Percentiles rank a stretch among this genome's conserved stretches.
These are phyloP conservation scores for Trichoderma sp. DNA, from an alignment of 2,329 filamentous ascomycete species.

Conservation along the genomic window DNA sequence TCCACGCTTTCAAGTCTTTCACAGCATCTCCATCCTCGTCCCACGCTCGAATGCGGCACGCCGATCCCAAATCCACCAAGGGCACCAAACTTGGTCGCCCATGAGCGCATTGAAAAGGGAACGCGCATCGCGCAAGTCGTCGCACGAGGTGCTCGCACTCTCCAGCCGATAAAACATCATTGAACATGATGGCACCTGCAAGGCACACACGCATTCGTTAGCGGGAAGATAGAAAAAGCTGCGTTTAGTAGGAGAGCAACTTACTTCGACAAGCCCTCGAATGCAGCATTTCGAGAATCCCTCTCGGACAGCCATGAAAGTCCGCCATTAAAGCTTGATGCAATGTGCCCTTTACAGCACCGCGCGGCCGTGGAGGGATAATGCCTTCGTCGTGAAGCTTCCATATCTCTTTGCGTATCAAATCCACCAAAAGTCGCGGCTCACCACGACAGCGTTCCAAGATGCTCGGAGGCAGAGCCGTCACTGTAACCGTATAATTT, in stretches of 20 bases:
- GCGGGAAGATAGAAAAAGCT: not conserved
- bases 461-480: conserved; percentile 70
- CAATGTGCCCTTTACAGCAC: not conserved
- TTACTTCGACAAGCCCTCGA: conserved; percentile 74
- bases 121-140: conserved; percentile 63
- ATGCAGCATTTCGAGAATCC: conserved; percentile 76
- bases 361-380: conserved; percentile 4
- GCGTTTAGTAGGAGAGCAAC: conserved; percentile 29
- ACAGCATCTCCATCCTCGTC: conserved; percentile 28
- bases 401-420: conserved; percentile 79
- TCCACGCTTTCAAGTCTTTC: conserved; percentile 31
- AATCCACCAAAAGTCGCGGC: conserved; percentile 70
- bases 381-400: conserved; percentile 55
- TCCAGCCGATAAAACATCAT: conserved; percentile 63
- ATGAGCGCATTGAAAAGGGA: conserved; percentile 85
- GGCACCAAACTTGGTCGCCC: conserved; percentile 70
- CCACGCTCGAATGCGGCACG: conserved; percentile 37
- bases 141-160: conserved; percentile 64
- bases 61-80: conserved; percentile 55
- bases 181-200: conserved; percentile 80
- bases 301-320: conserved; percentile 72
- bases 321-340: conserved; percentile 59
- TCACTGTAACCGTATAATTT: conserved; percentile 51
- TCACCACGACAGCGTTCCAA: conserved; percentile 74
- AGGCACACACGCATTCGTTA: not conserved